These are phyloP conservation scores for Limonomyces culmigenus DNA, from an alignment of 1,284 basidiomycete genomes.

Conservation along the genomic window DNA sequence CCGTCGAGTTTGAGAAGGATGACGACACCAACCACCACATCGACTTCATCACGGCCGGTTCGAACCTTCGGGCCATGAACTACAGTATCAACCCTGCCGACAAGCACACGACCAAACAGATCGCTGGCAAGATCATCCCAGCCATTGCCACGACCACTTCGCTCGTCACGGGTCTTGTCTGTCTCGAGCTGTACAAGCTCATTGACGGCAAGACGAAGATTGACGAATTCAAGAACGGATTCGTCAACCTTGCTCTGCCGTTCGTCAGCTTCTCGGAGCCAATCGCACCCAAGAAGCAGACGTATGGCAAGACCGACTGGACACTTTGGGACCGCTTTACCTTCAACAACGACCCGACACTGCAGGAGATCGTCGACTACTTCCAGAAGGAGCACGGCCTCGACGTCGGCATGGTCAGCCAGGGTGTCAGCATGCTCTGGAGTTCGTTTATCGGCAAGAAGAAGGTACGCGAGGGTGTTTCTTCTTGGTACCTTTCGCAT, in stretches of 20 bases:
- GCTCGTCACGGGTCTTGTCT: conserved; percentile 88
- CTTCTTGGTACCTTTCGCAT: conserved; percentile 3
- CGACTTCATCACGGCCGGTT: conserved; percentile 97
- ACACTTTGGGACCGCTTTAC: conserved; percentile 98
- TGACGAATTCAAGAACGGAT: conserved; percentile 97
- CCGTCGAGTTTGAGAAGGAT: conserved; percentile 99
- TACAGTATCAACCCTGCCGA: conserved; percentile 86
- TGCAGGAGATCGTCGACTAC: conserved; percentile 74
- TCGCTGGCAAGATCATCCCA: conserved; percentile 99
- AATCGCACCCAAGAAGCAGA: conserved; percentile 80
- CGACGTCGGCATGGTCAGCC: conserved; percentile 90
- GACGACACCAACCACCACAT: conserved; percentile 98
- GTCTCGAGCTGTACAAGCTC: conserved; percentile 95
- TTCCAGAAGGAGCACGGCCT: conserved; percentile 80
- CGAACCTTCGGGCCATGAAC: conserved; percentile 93
- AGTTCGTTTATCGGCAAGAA: conserved; percentile 83
- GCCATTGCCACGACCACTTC: conserved; percentile 98
- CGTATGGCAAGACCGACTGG: conserved; percentile 84
- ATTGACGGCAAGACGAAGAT: conserved; percentile 90
- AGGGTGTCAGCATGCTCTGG: conserved; percentile 97
- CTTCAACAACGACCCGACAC: conserved; percentile 78
- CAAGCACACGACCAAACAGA: conserved; percentile 92
- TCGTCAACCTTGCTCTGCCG: conserved; percentile 93
- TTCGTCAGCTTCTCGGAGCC: conserved; percentile 99
- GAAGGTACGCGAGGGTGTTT: conserved; percentile 38